phyloP scores from a whole-genome alignment of 202 grass and related monocot genomes.

The Dendrocalamus latiflorus region DNA sequence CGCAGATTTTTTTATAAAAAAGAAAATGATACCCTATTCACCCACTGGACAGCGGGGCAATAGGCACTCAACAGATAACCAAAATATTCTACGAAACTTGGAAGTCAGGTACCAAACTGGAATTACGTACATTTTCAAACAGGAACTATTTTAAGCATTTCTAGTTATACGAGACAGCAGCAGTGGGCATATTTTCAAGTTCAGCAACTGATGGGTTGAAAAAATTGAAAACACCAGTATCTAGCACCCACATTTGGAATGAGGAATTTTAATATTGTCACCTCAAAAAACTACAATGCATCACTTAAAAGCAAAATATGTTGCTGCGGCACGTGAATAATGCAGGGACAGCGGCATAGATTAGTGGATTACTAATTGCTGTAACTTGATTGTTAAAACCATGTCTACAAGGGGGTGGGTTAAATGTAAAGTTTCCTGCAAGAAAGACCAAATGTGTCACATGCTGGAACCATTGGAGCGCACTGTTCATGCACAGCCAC shows the following conservation, averaged over 20 bases:
- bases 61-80: neutral
- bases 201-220: neutral
- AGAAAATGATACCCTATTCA: neutral
- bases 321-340: neutral
- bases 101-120: neutral
- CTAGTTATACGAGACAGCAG: neutral
- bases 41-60: neutral
- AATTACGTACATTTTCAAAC: neutral
- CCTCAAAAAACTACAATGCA: neutral
- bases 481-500: no score
- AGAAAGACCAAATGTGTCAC: neutral
- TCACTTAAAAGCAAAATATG: slow-evolving; percentile 3
- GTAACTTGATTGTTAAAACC: neutral
- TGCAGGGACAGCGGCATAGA: neutral
- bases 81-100: neutral
- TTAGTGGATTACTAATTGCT: neutral
- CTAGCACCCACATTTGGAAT: neutral
- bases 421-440: neutral
- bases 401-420: neutral
- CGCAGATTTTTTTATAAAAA: neutral
- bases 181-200: neutral
- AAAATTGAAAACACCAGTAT: neutral
- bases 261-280: neutral
- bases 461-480: no score
- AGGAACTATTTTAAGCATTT: neutral